A percentile compares a stretch with the other conserved stretches of the same genome.
These are phyloP conservation scores for Calonectria pseudoreteaudii DNA, from an alignment of 2,329 filamentous ascomycete species.

Conservation along the genomic window DNA sequence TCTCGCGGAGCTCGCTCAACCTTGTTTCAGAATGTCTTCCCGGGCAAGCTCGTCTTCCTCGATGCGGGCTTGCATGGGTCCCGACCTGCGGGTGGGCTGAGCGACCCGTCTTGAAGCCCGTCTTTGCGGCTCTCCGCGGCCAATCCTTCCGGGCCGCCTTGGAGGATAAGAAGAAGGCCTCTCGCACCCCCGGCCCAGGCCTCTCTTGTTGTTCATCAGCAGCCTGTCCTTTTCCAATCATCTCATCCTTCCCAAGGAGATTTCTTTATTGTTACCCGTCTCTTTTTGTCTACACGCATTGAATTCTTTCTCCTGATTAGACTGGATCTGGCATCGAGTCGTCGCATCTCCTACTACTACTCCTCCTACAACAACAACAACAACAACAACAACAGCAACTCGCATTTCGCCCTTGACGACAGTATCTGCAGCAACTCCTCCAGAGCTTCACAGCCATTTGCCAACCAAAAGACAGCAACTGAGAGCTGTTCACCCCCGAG, in stretches of 20 bases:
- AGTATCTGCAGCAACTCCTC: not conserved
- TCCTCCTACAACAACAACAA: not conserved
- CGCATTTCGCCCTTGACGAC: not conserved
- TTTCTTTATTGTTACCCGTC: conserved; percentile 15
- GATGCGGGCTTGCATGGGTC: conserved; percentile 16
- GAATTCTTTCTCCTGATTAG: conserved; percentile 20
- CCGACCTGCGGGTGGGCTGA: conserved; percentile 26
- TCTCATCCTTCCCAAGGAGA: conserved; percentile 23
- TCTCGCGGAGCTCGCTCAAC: conserved; percentile 8
- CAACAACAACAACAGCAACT: not conserved
- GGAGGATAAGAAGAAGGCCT: conserved; percentile 45
- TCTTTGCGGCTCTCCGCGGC: conserved; percentile 32
- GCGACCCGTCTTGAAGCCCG: conserved; percentile 19
- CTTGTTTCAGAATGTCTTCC: conserved; percentile 39
- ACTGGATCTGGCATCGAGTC: conserved; percentile 38
- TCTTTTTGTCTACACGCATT: conserved; percentile 12
- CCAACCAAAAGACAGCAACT: not conserved
- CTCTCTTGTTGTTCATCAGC: conserved; percentile 32
- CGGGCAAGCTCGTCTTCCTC: conserved; percentile 8
- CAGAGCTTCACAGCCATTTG: conserved; percentile 11
- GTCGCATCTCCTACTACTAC: not conserved
- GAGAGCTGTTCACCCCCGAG: conserved; percentile 5
- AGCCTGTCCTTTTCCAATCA: conserved; percentile 43
- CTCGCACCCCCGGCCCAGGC: conserved; percentile 40
- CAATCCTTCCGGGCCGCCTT: conserved; percentile 35